These are phyloP conservation scores for Lepidium didymum DNA, from an alignment of 345 rosid species.

Conservation along the genomic window DNA sequence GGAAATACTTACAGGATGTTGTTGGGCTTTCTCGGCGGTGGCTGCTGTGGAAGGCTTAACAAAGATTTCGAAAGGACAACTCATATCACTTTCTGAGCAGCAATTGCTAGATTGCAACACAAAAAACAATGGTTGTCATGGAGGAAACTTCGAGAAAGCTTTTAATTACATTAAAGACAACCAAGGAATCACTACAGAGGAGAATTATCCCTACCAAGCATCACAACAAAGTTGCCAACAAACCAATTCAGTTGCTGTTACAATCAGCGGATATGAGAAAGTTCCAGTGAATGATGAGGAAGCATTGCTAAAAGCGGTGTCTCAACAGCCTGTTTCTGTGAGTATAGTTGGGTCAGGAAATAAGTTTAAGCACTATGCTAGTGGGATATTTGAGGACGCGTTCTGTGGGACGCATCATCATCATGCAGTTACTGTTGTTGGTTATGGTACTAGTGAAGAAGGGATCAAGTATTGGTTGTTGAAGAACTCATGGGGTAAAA, in stretches of 20 bases:
- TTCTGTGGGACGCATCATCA: conserved; percentile 8
- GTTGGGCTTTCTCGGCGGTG: too few relatives aligned
- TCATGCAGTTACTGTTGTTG: conserved; percentile 38
- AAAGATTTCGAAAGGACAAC: too few relatives aligned
- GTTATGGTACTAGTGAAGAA: conserved; percentile 28
- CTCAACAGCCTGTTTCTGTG: conserved; percentile 35
- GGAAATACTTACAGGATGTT: too few relatives aligned
- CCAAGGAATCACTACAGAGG: conserved; percentile 28
- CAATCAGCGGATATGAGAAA: not conserved
- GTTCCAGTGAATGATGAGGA: not conserved
- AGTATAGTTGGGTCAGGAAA: conserved; percentile 9
- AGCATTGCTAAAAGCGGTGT: conserved; percentile 1
- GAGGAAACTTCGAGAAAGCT: conserved; percentile 24
- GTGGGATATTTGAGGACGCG: conserved; percentile 27
- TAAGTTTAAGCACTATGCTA: conserved; percentile 6
- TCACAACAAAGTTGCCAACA: not conserved
- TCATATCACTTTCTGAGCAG: conserved; percentile 44
- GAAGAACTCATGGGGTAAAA: conserved; percentile 51
- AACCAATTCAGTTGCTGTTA: not conserved
- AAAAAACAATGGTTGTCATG: conserved; percentile 28
- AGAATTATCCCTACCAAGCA: not conserved
- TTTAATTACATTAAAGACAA: conserved; percentile 24
- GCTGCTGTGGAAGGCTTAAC: too few relatives aligned
- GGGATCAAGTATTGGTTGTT: conserved; percentile 36
- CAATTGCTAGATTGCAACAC: conserved; percentile 43